phyloP scores from a whole-genome alignment of 768 basidiomycete genomes.

The Boletus vinaceobasis region DNA sequence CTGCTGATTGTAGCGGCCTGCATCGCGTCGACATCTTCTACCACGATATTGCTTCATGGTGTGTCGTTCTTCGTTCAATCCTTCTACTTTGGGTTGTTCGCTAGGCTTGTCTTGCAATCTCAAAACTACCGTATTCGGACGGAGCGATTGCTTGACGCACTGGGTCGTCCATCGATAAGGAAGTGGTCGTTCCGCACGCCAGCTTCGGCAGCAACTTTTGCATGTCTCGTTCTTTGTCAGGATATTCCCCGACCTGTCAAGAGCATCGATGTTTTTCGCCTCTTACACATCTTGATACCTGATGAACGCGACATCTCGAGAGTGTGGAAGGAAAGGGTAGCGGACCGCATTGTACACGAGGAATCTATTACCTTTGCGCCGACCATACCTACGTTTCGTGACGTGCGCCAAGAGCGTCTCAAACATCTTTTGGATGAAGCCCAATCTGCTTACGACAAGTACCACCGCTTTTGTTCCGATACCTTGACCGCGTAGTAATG shows the following conservation, averaged over 20 bases:
- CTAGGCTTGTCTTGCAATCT: slow-evolving; percentile 12
- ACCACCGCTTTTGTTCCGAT: not conserved
- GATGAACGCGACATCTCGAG: slow-evolving; percentile 15
- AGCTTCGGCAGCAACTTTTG: slow-evolving; percentile 18
- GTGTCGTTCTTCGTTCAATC: slow-evolving; percentile 11
- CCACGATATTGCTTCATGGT: slow-evolving; percentile 5
- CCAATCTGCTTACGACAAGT: slow-evolving; percentile 2
- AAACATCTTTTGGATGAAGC: slow-evolving; percentile 11
- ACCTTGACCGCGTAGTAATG: not conserved
- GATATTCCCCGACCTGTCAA: slow-evolving; percentile 12
- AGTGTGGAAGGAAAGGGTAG: slow-evolving; percentile 15
- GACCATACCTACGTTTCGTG: slow-evolving; percentile 14
- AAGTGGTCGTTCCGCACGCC: slow-evolving; percentile 15
- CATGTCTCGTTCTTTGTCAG: slow-evolving; percentile 13
- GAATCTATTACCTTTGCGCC: slow-evolving; percentile 8
- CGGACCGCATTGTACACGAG: slow-evolving; percentile 18
- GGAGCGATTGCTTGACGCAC: slow-evolving; percentile 4
- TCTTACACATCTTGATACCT: slow-evolving; percentile 14
- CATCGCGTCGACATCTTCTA: slow-evolving; percentile 1
- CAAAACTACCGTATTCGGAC: slow-evolving; percentile 18
- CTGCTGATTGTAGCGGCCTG: slow-evolving; percentile 2
- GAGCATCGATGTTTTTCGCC: slow-evolving; percentile 4
- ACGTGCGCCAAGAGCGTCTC: slow-evolving; percentile 9
- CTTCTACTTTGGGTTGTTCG: slow-evolving; percentile 17
- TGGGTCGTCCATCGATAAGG: slow-evolving; percentile 7